A percentile compares a stretch with the other conserved stretches of the same genome.
Evolutionary conservation across 2,329 filamentous ascomycete genomes (phyloP).

Genomic region (Septoria linicola): DNA sequence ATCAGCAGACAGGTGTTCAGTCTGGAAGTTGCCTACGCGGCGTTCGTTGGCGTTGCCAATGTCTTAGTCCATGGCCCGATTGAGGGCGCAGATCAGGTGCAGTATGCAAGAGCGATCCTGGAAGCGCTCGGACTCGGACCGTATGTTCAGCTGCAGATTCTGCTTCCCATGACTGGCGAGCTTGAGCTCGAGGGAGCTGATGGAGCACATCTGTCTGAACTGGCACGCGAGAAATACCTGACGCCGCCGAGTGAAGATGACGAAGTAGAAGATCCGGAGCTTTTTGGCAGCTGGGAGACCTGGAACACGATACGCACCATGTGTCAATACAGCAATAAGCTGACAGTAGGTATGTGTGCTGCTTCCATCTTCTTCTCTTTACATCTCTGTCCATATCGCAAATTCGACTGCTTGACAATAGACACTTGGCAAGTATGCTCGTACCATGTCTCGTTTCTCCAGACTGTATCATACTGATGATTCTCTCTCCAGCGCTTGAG

Average conservation of each 20-base stretch:
- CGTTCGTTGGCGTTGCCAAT: slow-evolving; percentile 86
- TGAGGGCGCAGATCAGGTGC: slow-evolving; percentile 54
- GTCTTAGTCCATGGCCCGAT: slow-evolving; percentile 76
- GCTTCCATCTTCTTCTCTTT: background rate
- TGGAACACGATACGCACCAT: slow-evolving; percentile 86
- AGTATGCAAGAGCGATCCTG: slow-evolving; percentile 80
- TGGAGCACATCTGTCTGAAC: slow-evolving; percentile 54
- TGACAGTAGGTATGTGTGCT: slow-evolving; percentile 73
- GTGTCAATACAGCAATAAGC: slow-evolving; percentile 78
- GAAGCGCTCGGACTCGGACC: slow-evolving; percentile 73
- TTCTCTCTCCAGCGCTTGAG: slow-evolving; percentile 51
- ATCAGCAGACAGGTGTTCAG: slow-evolving; percentile 87
- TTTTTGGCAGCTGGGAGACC: slow-evolving; percentile 84
- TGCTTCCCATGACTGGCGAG: slow-evolving; percentile 80
- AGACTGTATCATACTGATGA: slow-evolving; percentile 4
- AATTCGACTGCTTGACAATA: background rate
- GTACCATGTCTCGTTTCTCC: background rate
- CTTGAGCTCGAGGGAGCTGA: slow-evolving; percentile 57
- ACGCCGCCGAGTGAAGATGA: slow-evolving; percentile 20
- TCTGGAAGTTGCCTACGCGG: slow-evolving; percentile 89
- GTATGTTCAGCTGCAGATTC: slow-evolving; percentile 76
- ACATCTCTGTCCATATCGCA: slow-evolving; percentile 6
- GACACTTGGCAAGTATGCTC: slow-evolving; percentile 10
- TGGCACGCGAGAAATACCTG: slow-evolving; percentile 41
- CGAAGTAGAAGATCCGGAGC: slow-evolving; percentile 40